A percentile compares a stretch with the other conserved stretches of the same genome.
Conservation (phyloP, 1,284 basidiomycete genomes). For the Bondarzewia mesenterica region DNA sequence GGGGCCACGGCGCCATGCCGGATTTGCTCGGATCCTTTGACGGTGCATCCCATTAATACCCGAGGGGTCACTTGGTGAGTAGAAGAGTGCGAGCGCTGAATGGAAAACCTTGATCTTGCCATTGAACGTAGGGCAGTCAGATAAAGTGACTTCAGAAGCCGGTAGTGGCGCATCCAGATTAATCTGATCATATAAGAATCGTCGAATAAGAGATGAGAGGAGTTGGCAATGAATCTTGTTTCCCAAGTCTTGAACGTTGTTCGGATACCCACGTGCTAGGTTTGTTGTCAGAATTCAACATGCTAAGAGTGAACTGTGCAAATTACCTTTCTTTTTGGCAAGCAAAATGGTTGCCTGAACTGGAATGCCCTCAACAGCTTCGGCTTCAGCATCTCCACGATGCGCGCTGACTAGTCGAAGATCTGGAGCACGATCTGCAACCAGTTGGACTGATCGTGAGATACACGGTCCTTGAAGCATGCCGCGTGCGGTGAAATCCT, state of each 20-base stretch:
- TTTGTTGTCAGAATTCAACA: too few species aligned
- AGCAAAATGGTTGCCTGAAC: too few species aligned
- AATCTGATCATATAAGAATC: slow-evolving; percentile 6
- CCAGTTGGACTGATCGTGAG: background rate
- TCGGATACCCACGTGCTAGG: background rate
- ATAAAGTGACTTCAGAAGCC: background rate
- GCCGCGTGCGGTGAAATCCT: background rate
- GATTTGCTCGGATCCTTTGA: background rate
- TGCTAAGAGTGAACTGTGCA: too few species aligned
- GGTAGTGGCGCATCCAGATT: background rate
- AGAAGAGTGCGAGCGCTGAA: background rate
- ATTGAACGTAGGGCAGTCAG: background rate
- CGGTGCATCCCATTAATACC: background rate
- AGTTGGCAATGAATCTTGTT: background rate
- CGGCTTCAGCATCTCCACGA: background rate
- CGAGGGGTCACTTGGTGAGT: background rate
- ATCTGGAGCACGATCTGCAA: background rate
- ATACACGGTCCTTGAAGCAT: background rate
- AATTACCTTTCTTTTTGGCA: too few species aligned
- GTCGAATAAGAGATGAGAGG: background rate
- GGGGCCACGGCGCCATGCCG: background rate
- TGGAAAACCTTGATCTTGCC: slow-evolving; percentile 3
- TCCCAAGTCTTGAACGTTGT: background rate
- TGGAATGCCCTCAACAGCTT: too few species aligned
- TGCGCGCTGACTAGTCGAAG: background rate